These are phyloP conservation scores for Chaetomium fimeti DNA, from an alignment of 495 filamentous ascomycete species.

Conservation along the genomic window DNA sequence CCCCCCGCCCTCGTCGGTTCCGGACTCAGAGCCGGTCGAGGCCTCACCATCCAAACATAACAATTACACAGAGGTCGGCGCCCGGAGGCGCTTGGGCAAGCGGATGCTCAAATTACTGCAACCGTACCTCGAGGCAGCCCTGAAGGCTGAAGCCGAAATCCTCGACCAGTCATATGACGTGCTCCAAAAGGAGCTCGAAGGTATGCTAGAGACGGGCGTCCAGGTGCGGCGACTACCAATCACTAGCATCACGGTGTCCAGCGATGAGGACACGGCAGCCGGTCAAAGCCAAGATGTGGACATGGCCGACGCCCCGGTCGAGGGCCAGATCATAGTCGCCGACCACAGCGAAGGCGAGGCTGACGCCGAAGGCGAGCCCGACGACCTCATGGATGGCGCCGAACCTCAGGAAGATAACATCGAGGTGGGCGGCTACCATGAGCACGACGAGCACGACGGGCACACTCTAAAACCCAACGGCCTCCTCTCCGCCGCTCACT, in stretches of 20 bases:
- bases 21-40: conserved; percentile 32
- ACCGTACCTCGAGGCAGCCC: conserved; percentile 69
- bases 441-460: conserved; percentile 35
- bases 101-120: conserved; percentile 80
- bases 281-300: conserved; percentile 42
- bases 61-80: conserved; percentile 39
- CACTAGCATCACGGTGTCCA: conserved; percentile 27
- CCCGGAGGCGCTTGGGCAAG: conserved; percentile 68
- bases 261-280: conserved; percentile 29
- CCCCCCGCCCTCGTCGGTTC: conserved; percentile 30
- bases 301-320: conserved; percentile 48
- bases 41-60: conserved; percentile 35
- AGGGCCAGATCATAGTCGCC: conserved; percentile 45
- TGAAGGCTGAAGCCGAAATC: conserved; percentile 76
- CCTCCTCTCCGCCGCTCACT: conserved; percentile 28
- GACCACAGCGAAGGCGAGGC: conserved; percentile 30
- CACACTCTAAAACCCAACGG: conserved; percentile 37
- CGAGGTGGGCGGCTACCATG: conserved; percentile 43
- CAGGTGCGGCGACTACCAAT: conserved; percentile 34
- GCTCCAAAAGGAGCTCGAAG: conserved; percentile 69
- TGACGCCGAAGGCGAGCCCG: conserved; percentile 23
- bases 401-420: conserved; percentile 36
- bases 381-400: conserved; percentile 29
- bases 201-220: conserved; percentile 61
- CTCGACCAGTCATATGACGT: conserved; percentile 65